Percentiles rank a stretch among this genome's conserved stretches.
phyloP scores from a whole-genome alignment of 2,329 filamentous ascomycete species.

The Fusarium goolgardi region DNA sequence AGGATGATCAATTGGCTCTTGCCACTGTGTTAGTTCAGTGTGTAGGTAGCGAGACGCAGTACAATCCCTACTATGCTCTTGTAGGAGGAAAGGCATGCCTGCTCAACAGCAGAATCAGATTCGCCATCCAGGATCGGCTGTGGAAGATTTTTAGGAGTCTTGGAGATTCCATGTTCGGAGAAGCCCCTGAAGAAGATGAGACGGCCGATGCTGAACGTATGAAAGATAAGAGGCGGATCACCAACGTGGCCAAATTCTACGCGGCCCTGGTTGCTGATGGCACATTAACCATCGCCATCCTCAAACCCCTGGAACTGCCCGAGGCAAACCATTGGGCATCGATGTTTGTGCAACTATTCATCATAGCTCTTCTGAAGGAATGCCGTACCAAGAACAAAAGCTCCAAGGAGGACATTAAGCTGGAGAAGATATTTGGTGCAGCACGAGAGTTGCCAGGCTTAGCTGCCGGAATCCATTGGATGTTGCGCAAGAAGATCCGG shows the following conservation, averaged over 20 bases:
- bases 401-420: slow-evolving; percentile 63
- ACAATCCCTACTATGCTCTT: slow-evolving; percentile 94
- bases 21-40: slow-evolving; percentile 90
- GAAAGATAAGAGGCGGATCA: slow-evolving; percentile 62
- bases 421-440: slow-evolving; percentile 75
- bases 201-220: slow-evolving; percentile 60
- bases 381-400: slow-evolving; percentile 59
- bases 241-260: slow-evolving; percentile 66
- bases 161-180: slow-evolving; percentile 81
- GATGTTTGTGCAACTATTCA: slow-evolving; percentile 81
- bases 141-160: slow-evolving; percentile 88
- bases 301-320: slow-evolving; percentile 80
- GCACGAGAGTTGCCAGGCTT: slow-evolving; percentile 74
- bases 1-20: slow-evolving; percentile 86
- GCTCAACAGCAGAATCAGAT: slow-evolving; percentile 77
- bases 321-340: slow-evolving; percentile 81
- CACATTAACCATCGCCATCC: slow-evolving; percentile 59
- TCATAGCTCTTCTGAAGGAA: slow-evolving; percentile 79
- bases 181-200: slow-evolving; percentile 68
- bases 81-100: slow-evolving; percentile 81
- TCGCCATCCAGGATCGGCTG: slow-evolving; percentile 87
- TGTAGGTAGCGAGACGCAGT: slow-evolving; percentile 81
- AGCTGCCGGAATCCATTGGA: slow-evolving; percentile 80
- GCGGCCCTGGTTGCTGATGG: slow-evolving; percentile 62
- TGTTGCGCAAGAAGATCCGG: slow-evolving; percentile 78